Evolutionary conservation across 2,329 filamentous ascomycete species (phyloP).

Genomic region (Aspergillus amoenus): DNA sequence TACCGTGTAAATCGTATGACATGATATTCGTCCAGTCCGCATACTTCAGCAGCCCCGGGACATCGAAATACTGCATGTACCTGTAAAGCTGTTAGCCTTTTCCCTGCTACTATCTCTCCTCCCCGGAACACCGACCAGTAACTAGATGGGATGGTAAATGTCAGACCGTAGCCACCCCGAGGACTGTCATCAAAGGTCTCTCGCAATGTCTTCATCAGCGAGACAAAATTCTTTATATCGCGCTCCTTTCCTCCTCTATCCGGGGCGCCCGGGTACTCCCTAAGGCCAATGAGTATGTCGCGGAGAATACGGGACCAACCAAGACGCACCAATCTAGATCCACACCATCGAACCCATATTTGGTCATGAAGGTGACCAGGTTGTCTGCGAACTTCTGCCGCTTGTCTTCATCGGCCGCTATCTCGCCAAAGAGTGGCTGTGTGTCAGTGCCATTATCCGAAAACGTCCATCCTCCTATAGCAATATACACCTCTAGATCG

Average conservation of each 20-base stretch:
- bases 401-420: conserved; percentile 10
- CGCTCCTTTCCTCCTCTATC: conserved; percentile 14
- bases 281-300: not conserved
- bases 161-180: not conserved
- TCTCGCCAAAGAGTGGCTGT: conserved; percentile 12
- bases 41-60: not conserved
- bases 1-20: not conserved
- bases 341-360: conserved; percentile 22
- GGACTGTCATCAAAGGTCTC: not conserved
- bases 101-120: too few relatives aligned
- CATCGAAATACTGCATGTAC: not conserved
- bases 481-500: conserved; percentile 14
- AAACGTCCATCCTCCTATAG: conserved; percentile 19
- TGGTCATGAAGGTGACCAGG: conserved; percentile 11
- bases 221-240: conserved; percentile 5
- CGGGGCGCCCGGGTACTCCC: conserved; percentile 8
- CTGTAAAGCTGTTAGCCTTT: too few relatives aligned
- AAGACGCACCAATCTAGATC: conserved; percentile 18
- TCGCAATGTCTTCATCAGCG: conserved; percentile 15
- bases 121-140: conserved; percentile 1
- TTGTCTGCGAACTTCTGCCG: conserved; percentile 15
- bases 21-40: not conserved
- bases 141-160: conserved; percentile 13
- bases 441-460: conserved; percentile 5
- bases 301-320: too few relatives aligned